Base-by-base conservation (phyloP, 257 asterid genomes). In the Solanum lycopersicoides region DNA sequence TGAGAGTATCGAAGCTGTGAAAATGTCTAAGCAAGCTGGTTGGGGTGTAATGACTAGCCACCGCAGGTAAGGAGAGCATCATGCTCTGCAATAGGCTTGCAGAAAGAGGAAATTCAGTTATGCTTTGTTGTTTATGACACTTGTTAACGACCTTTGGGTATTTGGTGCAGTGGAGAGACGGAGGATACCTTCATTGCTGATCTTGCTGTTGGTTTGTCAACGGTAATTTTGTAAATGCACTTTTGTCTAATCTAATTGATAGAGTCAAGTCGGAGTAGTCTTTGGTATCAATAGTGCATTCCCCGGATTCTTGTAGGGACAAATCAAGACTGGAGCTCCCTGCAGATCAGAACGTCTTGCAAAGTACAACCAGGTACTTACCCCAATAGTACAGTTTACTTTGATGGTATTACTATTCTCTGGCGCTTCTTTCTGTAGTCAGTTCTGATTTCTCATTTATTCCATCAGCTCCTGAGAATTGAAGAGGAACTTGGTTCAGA, bases 31-130 rank as follows among this genome's bases (percentile, higher is more conserved):
- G 93, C 92, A 53, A 23, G 99, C 99, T 69, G 99, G 99, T 71
- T 97, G 99, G 99, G 99, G 99, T 83, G 98, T 95, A 35, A 97
- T 97, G 99, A 92, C 99, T 90, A 97, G 99, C 88, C 99, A 97
- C 92, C 98, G 99, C 91, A 95, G 98, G 98, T 95, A 88, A 37
- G 87, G 45, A 86, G 79, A 65, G 47, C 69, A 25, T 63, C 60
- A 68, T 60, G 6, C 35, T 42, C 15, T 30, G 25, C 1, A 42
- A 11, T 72, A 5, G 9, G 1, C 28, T 63, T 56, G 8, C 80
- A 35, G 14, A 72, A 72, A 34, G 47, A 56, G 34, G 41, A 83
- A 83, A 21, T 34, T 39, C 39, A 20, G 47, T 63, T 65, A 35
- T 25, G 53, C 2, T 76, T 14, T 50, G 80, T 68, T 1, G 25